Conservation (phyloP, 2,329 filamentous ascomycete species). For the Monilinia fructicola region DNA sequence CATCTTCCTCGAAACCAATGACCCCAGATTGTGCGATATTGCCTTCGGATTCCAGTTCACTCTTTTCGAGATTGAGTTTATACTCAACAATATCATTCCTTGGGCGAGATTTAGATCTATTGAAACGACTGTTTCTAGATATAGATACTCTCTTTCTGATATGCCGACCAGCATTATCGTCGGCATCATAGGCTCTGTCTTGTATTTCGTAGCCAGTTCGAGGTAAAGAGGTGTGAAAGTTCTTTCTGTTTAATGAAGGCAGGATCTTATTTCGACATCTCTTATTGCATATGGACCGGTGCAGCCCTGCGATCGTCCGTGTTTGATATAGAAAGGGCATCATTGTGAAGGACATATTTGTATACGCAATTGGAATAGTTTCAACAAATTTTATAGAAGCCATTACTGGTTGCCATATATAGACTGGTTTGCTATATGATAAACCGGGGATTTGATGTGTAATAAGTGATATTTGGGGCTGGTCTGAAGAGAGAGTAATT, state of each 20-base stretch:
- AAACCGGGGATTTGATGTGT: neutral
- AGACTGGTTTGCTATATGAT: neutral
- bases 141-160: neutral
- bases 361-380: conserved; percentile 22
- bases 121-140: neutral
- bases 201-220: conserved; percentile 1
- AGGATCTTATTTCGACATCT: neutral
- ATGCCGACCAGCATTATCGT: neutral
- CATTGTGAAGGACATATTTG: conserved; percentile 43
- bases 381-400: conserved; percentile 23
- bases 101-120: neutral
- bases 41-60: conserved; percentile 13
- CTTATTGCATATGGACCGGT: conserved; percentile 16
- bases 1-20: conserved; percentile 27
- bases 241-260: neutral
- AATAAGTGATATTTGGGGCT: neutral
- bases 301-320: conserved; percentile 51
- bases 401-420: conserved; percentile 11
- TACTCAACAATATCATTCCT: neutral
- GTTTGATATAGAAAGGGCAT: conserved; percentile 74
- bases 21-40: conserved; percentile 6
- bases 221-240: conserved; percentile 15
- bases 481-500: neutral
- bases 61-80: conserved; percentile 11
- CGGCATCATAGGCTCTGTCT: neutral